These are phyloP conservation scores for Acer campestre DNA, from an alignment of 345 rosid species.

Conservation along the genomic window DNA sequence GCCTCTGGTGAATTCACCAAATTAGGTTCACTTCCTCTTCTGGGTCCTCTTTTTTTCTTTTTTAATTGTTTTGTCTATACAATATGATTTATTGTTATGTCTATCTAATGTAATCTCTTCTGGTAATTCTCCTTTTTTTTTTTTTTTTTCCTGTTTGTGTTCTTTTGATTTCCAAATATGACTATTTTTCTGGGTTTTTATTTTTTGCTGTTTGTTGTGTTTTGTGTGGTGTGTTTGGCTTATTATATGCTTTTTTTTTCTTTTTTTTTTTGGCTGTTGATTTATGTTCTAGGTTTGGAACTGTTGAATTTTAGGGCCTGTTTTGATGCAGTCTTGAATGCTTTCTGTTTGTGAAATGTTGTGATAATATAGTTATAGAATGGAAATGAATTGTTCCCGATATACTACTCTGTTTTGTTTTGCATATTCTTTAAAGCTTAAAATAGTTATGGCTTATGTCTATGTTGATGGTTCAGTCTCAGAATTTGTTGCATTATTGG, in stretches of 20 bases:
- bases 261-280: background rate
- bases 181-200: background rate
- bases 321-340: background rate
- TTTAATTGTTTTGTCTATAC: background rate
- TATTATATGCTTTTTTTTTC: background rate
- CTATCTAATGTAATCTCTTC: background rate
- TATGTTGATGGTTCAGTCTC: background rate
- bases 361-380: background rate
- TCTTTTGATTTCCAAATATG: background rate
- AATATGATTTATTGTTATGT: background rate
- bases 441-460: background rate
- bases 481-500: background rate
- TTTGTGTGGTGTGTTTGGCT: background rate
- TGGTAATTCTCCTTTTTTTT: background rate
- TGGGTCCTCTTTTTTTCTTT: background rate
- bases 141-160: too few relatives aligned
- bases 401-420: background rate
- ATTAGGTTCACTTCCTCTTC: slow-evolving; percentile 56
- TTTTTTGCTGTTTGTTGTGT: background rate
- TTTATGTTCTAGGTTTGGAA: too few relatives aligned
- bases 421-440: background rate
- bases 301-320: background rate
- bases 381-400: background rate
- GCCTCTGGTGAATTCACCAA: slow-evolving; percentile 89
- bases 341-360: background rate